Conservation (phyloP, 352 stramenopile genomes). For the Pythium insidiosum region DNA sequence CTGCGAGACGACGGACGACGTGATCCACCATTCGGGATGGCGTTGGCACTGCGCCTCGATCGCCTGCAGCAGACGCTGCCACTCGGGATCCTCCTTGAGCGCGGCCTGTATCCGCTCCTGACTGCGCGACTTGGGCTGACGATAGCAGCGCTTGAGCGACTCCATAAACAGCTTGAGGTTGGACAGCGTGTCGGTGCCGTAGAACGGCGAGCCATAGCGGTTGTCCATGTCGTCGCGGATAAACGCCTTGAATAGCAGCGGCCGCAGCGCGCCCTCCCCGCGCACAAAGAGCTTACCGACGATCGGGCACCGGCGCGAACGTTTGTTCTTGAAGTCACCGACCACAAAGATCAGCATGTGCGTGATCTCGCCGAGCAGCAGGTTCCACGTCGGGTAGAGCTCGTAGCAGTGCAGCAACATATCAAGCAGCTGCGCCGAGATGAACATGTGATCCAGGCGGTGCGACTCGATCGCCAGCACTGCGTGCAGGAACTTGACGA, state of each 20-base stretch:
- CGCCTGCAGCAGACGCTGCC: slow-evolving; percentile 42
- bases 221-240: slow-evolving; percentile 29
- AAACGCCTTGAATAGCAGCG: slow-evolving; percentile 57
- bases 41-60: slow-evolving; percentile 38
- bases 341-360: slow-evolving; percentile 83
- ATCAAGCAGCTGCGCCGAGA: slow-evolving; percentile 54
- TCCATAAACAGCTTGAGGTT: slow-evolving; percentile 82
- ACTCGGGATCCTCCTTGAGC: slow-evolving; percentile 38
- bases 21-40: slow-evolving; percentile 50
- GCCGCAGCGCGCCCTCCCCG: slow-evolving; percentile 46
- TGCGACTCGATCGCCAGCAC: slow-evolving; percentile 77
- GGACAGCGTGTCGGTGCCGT: slow-evolving; percentile 56
- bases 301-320: slow-evolving; percentile 71
- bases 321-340: slow-evolving; percentile 83
- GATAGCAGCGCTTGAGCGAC: slow-evolving; percentile 69
- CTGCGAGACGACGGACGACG: slow-evolving; percentile 17
- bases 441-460: slow-evolving; percentile 77
- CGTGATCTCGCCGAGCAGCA: slow-evolving; percentile 74
- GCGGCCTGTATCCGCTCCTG: slow-evolving; percentile 57
- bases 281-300: slow-evolving; percentile 57
- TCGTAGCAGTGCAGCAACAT: slow-evolving; percentile 75
- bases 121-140: slow-evolving; percentile 59
- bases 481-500: slow-evolving; percentile 71
- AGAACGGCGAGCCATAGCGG: slow-evolving; percentile 26
- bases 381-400: slow-evolving; percentile 71